phyloP scores from a whole-genome alignment of 345 rosid genomes.

The Stellera chamaejasme region DNA sequence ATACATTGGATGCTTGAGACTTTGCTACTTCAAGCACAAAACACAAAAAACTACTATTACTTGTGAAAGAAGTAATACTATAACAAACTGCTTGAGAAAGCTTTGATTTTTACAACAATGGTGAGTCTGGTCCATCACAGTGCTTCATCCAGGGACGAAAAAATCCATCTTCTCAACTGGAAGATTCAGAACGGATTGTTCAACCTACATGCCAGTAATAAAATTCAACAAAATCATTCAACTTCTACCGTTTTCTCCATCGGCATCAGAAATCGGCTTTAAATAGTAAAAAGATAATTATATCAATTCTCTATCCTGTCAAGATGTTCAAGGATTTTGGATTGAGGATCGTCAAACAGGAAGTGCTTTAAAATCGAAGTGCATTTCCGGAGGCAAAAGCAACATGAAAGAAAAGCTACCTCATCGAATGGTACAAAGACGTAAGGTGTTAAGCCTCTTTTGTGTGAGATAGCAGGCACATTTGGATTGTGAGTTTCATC shows the following conservation, averaged over 20 bases:
- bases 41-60: no score
- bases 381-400: not conserved
- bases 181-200: slow-evolving; percentile 69
- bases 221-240: no score
- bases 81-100: not conserved
- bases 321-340: no score
- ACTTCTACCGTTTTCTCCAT: no score
- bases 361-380: no score
- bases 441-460: slow-evolving; percentile 79
- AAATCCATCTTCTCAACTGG: slow-evolving; percentile 96
- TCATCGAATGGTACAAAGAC: slow-evolving; percentile 92
- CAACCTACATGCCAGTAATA: slow-evolving; percentile 37
- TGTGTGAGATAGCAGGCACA: slow-evolving; percentile 80
- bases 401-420: slow-evolving; percentile 28
- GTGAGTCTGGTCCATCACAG: not conserved
- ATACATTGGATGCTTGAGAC: no score
- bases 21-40: no score
- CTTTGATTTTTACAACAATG: slow-evolving; percentile 13
- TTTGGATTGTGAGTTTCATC: slow-evolving; percentile 80
- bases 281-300: no score
- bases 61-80: not conserved
- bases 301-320: no score
- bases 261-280: no score
- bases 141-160: slow-evolving; percentile 59
- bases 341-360: no score